A percentile compares a stretch with the other conserved stretches of the same genome.
Evolutionary conservation across 805 yeast species (phyloP).

Genomic region (Myxozyma neglecta): DNA sequence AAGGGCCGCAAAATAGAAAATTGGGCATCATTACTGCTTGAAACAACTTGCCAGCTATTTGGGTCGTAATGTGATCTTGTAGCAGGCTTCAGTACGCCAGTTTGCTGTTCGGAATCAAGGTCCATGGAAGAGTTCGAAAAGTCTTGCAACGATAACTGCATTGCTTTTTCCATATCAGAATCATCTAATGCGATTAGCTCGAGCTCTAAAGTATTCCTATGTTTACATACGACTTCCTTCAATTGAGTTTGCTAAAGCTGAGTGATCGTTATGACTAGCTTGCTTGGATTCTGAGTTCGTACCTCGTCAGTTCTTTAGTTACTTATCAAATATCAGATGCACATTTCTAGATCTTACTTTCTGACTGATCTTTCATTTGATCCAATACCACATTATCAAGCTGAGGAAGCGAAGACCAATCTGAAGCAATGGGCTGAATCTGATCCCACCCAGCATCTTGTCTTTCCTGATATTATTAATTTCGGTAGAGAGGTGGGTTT

Average conservation of each 20-base stretch:
- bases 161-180: slow-evolving; percentile 25
- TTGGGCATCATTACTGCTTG: neutral
- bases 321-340: neutral
- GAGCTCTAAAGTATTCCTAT: no score
- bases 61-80: slow-evolving; percentile 32
- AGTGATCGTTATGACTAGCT: no score
- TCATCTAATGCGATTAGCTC: slow-evolving; percentile 7
- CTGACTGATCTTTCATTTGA: slow-evolving; percentile 7
- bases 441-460: slow-evolving; percentile 14
- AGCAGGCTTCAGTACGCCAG: slow-evolving; percentile 35
- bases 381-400: neutral
- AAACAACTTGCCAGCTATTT: slow-evolving; percentile 33
- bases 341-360: neutral
- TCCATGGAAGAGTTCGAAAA: slow-evolving; percentile 5
- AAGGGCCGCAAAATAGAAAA: neutral
- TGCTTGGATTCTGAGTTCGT: no score
- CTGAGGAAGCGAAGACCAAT: no score
- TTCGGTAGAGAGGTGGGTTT: neutral
- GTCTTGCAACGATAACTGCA: slow-evolving; percentile 29
- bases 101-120: slow-evolving; percentile 26
- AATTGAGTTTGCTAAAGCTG: no score
- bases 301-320: no score
- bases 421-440: neutral
- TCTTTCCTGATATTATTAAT: slow-evolving; percentile 5
- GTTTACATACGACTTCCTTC: no score